Evolutionary conservation across 257 asterid genomes (phyloP).

Genomic region (Henckelia pumila): DNA sequence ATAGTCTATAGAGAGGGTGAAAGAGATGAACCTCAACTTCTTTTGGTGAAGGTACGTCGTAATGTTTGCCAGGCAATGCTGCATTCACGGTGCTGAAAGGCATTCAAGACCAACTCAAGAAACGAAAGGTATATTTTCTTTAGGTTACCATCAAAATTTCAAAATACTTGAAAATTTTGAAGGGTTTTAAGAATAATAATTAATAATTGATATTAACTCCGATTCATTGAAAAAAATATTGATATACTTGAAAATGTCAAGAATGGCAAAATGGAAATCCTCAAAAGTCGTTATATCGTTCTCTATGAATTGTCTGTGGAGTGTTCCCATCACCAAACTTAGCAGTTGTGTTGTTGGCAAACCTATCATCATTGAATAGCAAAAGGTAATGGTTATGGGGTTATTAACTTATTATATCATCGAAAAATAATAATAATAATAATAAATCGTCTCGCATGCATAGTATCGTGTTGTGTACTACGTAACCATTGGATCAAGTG

Average conservation of each 20-base stretch:
- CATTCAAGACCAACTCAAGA: neutral
- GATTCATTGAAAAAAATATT: too few relatives aligned
- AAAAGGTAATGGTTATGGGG: neutral
- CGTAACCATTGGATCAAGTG: too few relatives aligned
- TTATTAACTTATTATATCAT: too few relatives aligned
- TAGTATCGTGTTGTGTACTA: too few relatives aligned
- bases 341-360: conserved; percentile 63
- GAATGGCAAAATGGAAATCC: conserved; percentile 65
- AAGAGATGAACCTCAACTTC: conserved; percentile 56
- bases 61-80: conserved; percentile 89
- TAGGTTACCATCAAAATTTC: neutral
- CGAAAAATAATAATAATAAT: too few relatives aligned
- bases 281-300: conserved; percentile 47
- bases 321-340: conserved; percentile 60
- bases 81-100: conserved; percentile 60
- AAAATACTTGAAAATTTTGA: too few relatives aligned
- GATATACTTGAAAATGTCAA: conserved; percentile 67
- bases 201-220: too few relatives aligned
- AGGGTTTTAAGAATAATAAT: too few relatives aligned
- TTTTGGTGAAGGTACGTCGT: conserved; percentile 50
- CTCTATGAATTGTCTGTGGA: conserved; percentile 52
- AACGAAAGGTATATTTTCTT: neutral
- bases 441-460: too few relatives aligned
- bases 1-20: conserved; percentile 26
- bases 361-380: conserved; percentile 35